These are phyloP conservation scores for Corynespora cassiicola DNA, from an alignment of 2,329 filamentous ascomycete species.

Conservation along the genomic window DNA sequence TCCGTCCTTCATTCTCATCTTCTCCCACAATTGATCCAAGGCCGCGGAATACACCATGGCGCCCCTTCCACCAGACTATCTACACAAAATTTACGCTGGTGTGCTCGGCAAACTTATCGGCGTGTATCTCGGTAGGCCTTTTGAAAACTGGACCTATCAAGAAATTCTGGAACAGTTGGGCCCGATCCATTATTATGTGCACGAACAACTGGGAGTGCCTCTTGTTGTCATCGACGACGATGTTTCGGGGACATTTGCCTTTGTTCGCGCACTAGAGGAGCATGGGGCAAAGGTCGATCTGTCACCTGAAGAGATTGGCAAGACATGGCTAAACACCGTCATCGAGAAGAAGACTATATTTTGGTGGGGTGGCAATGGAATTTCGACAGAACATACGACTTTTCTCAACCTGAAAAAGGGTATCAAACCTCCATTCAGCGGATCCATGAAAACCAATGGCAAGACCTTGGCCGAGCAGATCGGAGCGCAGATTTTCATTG, in stretches of 20 bases:
- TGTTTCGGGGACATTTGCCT: slow-evolving; percentile 38
- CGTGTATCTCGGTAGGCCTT: slow-evolving; percentile 47
- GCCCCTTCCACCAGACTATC: slow-evolving; percentile 32
- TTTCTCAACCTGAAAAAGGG: slow-evolving; percentile 48
- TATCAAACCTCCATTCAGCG: slow-evolving; percentile 32
- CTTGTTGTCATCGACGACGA: slow-evolving; percentile 16
- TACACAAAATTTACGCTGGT: slow-evolving; percentile 46
- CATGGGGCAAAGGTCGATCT: slow-evolving; percentile 5
- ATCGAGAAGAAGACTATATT: slow-evolving; percentile 41
- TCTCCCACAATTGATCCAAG: too few species aligned
- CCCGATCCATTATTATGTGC: slow-evolving; percentile 18
- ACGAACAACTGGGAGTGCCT: slow-evolving; percentile 5
- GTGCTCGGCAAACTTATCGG: slow-evolving; percentile 49
- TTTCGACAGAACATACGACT: slow-evolving; percentile 49
- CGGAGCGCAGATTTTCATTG: slow-evolving; percentile 16
- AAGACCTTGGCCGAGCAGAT: slow-evolving; percentile 14
- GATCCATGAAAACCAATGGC: slow-evolving; percentile 11
- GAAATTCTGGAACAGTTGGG: slow-evolving; percentile 40
- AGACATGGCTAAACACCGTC: slow-evolving; percentile 38
- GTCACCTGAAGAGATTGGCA: slow-evolving; percentile 3
- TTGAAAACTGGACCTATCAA: slow-evolving; percentile 48
- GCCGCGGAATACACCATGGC: too few species aligned
- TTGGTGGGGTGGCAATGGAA: slow-evolving; percentile 49
- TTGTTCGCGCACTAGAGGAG: slow-evolving; percentile 39
- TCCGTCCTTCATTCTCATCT: too few species aligned